These are phyloP conservation scores for Chlamydomonas incerta DNA, from an alignment of 139 green algal species.

Conservation along the genomic window DNA sequence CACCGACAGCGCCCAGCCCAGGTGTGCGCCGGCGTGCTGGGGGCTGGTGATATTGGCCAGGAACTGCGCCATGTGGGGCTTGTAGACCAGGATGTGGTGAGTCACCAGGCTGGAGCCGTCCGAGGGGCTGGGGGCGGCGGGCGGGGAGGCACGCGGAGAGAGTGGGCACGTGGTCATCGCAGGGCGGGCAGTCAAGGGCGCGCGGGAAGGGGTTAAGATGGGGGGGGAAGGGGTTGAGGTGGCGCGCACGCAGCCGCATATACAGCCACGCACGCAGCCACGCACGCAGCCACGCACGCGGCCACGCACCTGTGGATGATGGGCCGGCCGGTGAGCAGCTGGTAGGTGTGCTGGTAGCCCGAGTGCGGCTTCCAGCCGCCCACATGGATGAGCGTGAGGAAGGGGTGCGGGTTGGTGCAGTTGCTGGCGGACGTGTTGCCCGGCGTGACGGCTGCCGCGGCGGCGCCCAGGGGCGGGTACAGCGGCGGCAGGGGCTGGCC, in stretches of 20 bases:
- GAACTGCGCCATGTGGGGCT: background rate
- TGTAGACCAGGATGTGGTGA: background rate
- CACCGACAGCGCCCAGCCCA: background rate
- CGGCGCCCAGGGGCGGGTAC: background rate
- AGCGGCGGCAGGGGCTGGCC: background rate
- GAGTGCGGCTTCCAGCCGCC: background rate
- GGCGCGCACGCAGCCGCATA: too few relatives aligned
- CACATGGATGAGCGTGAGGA: background rate
- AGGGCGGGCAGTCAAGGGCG: too few relatives aligned
- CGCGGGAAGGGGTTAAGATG: too few relatives aligned
- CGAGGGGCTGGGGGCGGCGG: background rate
- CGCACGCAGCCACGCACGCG: too few relatives aligned
- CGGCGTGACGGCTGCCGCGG: background rate
- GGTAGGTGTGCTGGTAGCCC: background rate
- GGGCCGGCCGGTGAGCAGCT: background rate
- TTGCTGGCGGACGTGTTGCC: background rate
- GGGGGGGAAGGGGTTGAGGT: too few relatives aligned
- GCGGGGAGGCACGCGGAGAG: background rate
- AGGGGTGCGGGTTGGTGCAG: constrained; percentile 4
- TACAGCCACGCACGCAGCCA: too few relatives aligned
- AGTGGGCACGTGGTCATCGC: too few relatives aligned
- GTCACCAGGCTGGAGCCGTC: background rate
- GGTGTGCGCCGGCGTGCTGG: background rate
- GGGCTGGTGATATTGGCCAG: background rate
- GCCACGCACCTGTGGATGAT: background rate